Percentiles rank a stretch among this genome's conserved stretches.
These are phyloP conservation scores for Dryas integrifolia DNA, from an alignment of 331 rosid genomes.

Conservation along the genomic window DNA sequence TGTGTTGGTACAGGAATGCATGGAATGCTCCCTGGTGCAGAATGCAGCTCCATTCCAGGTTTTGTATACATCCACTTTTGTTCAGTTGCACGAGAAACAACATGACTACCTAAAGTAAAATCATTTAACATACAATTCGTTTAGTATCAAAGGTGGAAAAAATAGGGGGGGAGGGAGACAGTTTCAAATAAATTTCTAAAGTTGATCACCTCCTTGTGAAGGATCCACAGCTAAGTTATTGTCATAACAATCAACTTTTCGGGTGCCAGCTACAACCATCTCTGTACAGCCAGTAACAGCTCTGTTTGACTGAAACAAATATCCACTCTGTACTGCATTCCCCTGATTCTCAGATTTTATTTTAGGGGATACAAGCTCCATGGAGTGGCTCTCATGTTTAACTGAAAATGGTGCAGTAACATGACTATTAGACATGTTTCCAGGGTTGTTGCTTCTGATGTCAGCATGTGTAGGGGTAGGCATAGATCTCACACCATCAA, in stretches of 20 bases:
- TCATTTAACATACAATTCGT: conserved; percentile 24
- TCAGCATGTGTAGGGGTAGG: conserved; percentile 54
- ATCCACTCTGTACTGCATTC: conserved; percentile 47
- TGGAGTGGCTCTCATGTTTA: conserved; percentile 51
- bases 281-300: conserved; percentile 58
- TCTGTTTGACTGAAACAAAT: conserved; percentile 62
- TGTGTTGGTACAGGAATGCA: conserved; percentile 45
- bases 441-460: conserved; percentile 43
- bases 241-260: conserved; percentile 60
- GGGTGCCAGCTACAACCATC: conserved; percentile 55
- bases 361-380: conserved; percentile 83
- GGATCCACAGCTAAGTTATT: conserved; percentile 47
- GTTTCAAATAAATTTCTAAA: background rate
- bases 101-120: conserved; percentile 34
- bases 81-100: conserved; percentile 31
- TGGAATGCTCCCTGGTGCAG: conserved; percentile 53
- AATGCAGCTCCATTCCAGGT: conserved; percentile 41
- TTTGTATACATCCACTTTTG: conserved; percentile 35
- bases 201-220: conserved; percentile 65
- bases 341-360: conserved; percentile 54
- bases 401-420: conserved; percentile 44
- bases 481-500: conserved; percentile 55
- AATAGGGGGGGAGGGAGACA: background rate
- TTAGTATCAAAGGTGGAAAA: background rate
- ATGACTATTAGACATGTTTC: conserved; percentile 39